Evolutionary conservation across 2,329 filamentous ascomycete species (phyloP), one percentile per base, ranked within the genome.

Genomic region (Rhinocladiella mackenziei): DNA sequence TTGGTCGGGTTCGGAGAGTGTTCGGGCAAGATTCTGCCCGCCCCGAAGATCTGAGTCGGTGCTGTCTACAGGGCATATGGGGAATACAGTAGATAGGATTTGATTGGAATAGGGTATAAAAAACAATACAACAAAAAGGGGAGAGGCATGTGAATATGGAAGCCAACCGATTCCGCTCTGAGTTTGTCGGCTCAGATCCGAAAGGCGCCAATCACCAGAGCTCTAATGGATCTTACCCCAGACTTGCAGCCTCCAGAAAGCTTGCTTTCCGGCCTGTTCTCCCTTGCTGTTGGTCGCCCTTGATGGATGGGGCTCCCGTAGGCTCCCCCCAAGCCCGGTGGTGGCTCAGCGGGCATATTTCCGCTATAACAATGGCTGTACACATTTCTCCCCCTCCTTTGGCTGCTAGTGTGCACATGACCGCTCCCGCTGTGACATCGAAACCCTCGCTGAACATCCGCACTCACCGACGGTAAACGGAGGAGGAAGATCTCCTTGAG

Each of bases 1-100:
- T 69, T 82, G 39, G 81, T 92, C 18, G 86, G 86, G 0, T 91
- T 91, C 63, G 86, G 86, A 2, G 78, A 87, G 52, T 86, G 84
- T 53, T 68, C 70, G 14, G 85, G 84, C 10, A 77, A 63, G 26
- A 82, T 89, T 45, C 52, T 74, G 45, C 72, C 73, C 14, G 69
- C 74, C 5, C 55, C 55, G 4, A 57, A 56, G 45, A 28, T 53
- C 20, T 51, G 19, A 44, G 19, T n/a, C n/a, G n/a, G n/a, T n/a
- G n/a, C n/a, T n/a, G n/a, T n/a, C n/a, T n/a, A n/a, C n/a, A n/a
- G n/a, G n/a, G n/a, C n/a, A n/a, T n/a, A n/a, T n/a, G n/a, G n/a
- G n/a, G 26, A 29, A 1, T 29, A 5, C 5, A n/a, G 9, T 29
- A 29, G 9, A 29, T 10, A 9, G 26, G 26, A 9, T 8, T 29